Evolutionary conservation across 192 early-diverging fungal genomes (phyloP), one percentile per base, ranked within the genome.

Genomic region (Backusella circina): DNA sequence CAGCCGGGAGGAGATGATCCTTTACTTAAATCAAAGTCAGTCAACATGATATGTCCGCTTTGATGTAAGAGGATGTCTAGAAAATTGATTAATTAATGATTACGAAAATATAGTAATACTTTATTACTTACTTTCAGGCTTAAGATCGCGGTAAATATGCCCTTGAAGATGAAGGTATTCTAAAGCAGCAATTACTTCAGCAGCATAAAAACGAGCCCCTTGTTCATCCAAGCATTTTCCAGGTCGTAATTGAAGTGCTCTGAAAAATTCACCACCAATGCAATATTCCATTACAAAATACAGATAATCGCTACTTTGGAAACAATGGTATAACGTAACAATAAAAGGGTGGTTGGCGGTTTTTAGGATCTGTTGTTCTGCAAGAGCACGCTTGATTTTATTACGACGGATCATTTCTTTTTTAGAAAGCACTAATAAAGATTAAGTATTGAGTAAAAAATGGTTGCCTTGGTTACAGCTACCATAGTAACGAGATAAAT

Each of bases 11-110:
- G 90, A 61, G 86, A 85, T 3, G 95, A 95, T 73, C 95, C 95
- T 88, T 99, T 99, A 12, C 95, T 96, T 18, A 99, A 90, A 84
- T 99, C 98, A 87, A 99, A 99, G 78, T 99, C 98, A 15, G 95
- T 94, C 74, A 99, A 85, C 96, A 97, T 98, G 76, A 99, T 98
- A 83, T 99, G 98, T 10, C 98, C 98, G 35, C 91, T 96, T 71
- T 94, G 90, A 81, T 98, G 96, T 69, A 99, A 83, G 32, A 99
- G 85, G 76, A 98, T 98, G 76, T 95, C 85, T 75, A 70, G 12
- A 10, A 32, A 69, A 50, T 41, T 51, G 73, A 38, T 71, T 26
- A 74, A 21, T 47, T 44, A 16, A 5, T 41, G 21, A 28, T 28
- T 37, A 21, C 4, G 5, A 35, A 35, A 41, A 41, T 0, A 41